phyloP scores from a whole-genome alignment of 2,329 filamentous ascomycete genomes.

The Penicillium sp. region DNA sequence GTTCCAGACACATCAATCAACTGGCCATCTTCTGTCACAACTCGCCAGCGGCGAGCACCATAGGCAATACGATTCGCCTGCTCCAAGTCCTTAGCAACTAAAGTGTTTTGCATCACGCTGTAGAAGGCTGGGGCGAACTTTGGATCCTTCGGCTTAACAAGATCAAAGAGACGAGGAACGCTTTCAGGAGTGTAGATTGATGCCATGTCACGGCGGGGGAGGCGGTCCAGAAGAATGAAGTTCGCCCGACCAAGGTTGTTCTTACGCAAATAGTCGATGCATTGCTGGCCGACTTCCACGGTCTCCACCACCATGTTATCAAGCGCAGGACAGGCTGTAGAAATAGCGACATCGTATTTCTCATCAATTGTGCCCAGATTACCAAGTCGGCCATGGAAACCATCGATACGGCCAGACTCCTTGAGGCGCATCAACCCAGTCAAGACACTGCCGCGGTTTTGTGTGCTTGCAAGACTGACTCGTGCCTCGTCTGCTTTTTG shows the following conservation, averaged over 20 bases:
- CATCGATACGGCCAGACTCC: constrained; percentile 93
- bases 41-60: constrained; percentile 87
- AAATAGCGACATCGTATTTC: constrained; percentile 96
- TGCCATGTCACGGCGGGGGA: constrained; percentile 73
- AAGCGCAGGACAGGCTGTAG: constrained; percentile 84
- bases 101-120: constrained; percentile 88
- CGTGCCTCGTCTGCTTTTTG: constrained; percentile 96
- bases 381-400: constrained; percentile 91
- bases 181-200: constrained; percentile 85
- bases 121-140: constrained; percentile 89
- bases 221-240: constrained; percentile 91
- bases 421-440: constrained; percentile 90
- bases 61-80: constrained; percentile 98
- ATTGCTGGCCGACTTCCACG: constrained; percentile 93
- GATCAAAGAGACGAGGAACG: constrained; percentile 86
- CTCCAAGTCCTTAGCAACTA: constrained; percentile 88
- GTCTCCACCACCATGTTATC: constrained; percentile 97
- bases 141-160: constrained; percentile 84
- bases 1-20: constrained; percentile 98
- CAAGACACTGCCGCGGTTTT: constrained; percentile 89
- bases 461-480: constrained; percentile 81
- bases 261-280: constrained; percentile 95
- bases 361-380: constrained; percentile 92
- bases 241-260: constrained; percentile 95
- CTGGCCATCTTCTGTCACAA: constrained; percentile 91